Evolutionary conservation across 1,284 basidiomycete species (phyloP).

Genomic region (Austroboletus niveus): DNA sequence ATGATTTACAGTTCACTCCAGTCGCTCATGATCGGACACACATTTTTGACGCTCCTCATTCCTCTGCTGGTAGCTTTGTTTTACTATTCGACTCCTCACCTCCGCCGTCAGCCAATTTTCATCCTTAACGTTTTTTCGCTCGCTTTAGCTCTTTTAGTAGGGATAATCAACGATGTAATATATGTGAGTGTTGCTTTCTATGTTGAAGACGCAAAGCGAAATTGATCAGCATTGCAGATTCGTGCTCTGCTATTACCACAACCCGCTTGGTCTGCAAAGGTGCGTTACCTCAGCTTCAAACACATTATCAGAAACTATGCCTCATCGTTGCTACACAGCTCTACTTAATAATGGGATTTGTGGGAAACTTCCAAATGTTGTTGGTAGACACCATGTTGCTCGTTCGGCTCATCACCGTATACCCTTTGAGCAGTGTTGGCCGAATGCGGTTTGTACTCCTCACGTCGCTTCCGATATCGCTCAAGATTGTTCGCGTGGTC

Average conservation of each 20-base stretch:
- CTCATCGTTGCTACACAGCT: constrained; percentile 2
- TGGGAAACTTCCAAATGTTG: constrained; percentile 14
- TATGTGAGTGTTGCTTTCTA: constrained; percentile 1
- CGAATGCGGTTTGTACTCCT: constrained; percentile 13
- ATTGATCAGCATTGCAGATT: constrained; percentile 7
- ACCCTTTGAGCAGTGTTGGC: constrained; percentile 15
- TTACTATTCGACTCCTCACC: constrained; percentile 24
- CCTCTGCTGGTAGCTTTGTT: constrained; percentile 22
- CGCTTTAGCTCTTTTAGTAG: constrained; percentile 8
- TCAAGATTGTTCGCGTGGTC: constrained; percentile 15
- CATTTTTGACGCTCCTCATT: constrained; percentile 17
- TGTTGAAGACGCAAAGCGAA: neutral
- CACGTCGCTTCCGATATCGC: constrained; percentile 13
- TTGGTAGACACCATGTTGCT: constrained; percentile 20
- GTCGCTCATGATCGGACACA: constrained; percentile 16
- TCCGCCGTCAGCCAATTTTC: constrained; percentile 25
- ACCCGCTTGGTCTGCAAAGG: constrained; percentile 4
- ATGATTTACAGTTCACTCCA: neutral
- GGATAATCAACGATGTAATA: constrained; percentile 2
- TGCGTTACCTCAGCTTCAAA: neutral
- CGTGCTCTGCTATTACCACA: constrained; percentile 11
- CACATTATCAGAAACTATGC: neutral
- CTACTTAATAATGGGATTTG: constrained; percentile 9
- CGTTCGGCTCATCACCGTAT: constrained; percentile 17
- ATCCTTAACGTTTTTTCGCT: constrained; percentile 17